A percentile compares a stretch with the other conserved stretches of the same genome.
Evolutionary conservation across 495 filamentous ascomycete species (phyloP).

Genomic region (Cryomyces minteri): DNA sequence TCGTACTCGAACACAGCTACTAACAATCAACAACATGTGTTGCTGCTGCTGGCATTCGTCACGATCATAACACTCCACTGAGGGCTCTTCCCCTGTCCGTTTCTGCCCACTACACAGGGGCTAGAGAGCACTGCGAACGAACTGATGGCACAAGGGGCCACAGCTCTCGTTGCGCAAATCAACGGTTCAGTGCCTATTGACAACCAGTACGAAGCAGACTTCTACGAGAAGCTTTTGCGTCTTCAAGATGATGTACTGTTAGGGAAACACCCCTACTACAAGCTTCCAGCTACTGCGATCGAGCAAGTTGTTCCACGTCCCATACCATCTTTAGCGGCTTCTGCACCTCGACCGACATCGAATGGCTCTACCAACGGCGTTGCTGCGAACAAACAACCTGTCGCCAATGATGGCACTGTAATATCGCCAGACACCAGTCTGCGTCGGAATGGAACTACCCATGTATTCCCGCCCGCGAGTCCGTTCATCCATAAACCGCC

Average conservation of each 20-base stretch:
- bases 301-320: slow-evolving; percentile 26
- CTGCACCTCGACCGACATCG: slow-evolving; percentile 2
- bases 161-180: no score
- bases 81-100: no score
- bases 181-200: no score
- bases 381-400: neutral
- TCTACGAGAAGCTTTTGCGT: slow-evolving; percentile 52
- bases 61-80: no score
- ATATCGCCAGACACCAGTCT: neutral
- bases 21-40: no score
- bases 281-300: slow-evolving; percentile 39
- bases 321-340: slow-evolving; percentile 1
- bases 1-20: no score
- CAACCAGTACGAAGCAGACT: slow-evolving; percentile 12
- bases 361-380: slow-evolving; percentile 13
- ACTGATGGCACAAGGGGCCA: no score
- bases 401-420: neutral
- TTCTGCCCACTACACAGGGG: no score
- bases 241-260: slow-evolving; percentile 61
- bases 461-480: neutral
- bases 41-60: no score
- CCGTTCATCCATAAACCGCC: neutral
- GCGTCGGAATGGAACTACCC: neutral
- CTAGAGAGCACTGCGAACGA: no score
- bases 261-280: slow-evolving; percentile 57